These are phyloP conservation scores for Flaveria sonorensis DNA, from an alignment of 129 eudicot genomes.

Conservation along the genomic window DNA sequence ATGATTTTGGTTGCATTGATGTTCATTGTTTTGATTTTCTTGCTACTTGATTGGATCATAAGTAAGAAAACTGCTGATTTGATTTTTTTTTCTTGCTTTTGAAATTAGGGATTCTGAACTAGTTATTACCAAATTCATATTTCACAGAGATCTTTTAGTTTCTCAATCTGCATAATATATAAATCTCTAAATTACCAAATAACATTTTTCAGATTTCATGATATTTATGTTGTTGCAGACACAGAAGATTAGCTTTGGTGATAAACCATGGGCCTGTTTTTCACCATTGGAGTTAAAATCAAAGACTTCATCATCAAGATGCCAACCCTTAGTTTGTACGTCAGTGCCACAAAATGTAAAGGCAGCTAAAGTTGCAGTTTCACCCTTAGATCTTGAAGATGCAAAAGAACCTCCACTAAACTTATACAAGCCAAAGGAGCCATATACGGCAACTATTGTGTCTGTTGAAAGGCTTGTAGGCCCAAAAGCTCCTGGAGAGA, in stretches of 20 bases:
- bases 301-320: slow-evolving; percentile 39
- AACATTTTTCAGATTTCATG: neutral
- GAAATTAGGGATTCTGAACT: no score
- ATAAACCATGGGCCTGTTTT: slow-evolving; percentile 49
- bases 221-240: slow-evolving; percentile 49
- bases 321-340: slow-evolving; percentile 57
- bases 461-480: slow-evolving; percentile 95
- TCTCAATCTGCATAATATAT: no score
- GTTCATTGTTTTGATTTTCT: no score
- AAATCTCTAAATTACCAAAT: no score
- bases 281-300: slow-evolving; percentile 47
- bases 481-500: slow-evolving; percentile 95
- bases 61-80: no score
- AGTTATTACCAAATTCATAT: no score
- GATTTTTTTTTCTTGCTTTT: no score
- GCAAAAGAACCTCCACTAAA: slow-evolving; percentile 85
- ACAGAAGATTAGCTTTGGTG: slow-evolving; percentile 45
- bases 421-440: slow-evolving; percentile 80
- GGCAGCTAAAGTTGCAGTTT: slow-evolving; percentile 63
- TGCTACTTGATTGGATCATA: no score
- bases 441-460: slow-evolving; percentile 89
- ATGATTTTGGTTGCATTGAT: no score
- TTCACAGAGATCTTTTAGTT: no score
- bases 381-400: slow-evolving; percentile 80
- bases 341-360: slow-evolving; percentile 73